Base-by-base conservation (phyloP, 140 eudicot genomes). In the Oenanthe javanica region DNA sequence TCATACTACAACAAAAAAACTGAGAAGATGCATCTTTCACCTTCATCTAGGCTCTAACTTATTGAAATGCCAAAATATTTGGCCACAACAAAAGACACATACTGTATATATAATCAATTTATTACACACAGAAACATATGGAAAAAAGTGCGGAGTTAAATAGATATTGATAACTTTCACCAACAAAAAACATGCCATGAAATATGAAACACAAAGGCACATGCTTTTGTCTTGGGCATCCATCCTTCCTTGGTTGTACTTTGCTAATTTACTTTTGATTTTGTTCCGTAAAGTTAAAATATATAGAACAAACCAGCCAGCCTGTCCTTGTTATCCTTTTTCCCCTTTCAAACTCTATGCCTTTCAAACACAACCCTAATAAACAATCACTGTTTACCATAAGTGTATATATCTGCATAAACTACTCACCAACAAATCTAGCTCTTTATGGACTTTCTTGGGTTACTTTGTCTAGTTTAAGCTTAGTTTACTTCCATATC, bases 291-390 rank as follows among this genome's bases (percentile, higher is more conserved):
- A 79, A 64, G 76, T 79, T 47, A 72, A 48, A 47, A 46, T 46
- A 74, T 12, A 47, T 25, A 31, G 47, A 63, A 31, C 77, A 77
- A 80, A 83, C 54, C 83, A 83, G 83, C 81, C 69, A 83, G 83
- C 81, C 69, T 87, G 90, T 85, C 88, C 50, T 81, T 85, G 70
- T 87, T 87, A 80, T 77, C 85, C 75, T 80, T 67, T 82, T 67
- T 82, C 46, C 90, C 81, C 85, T 85, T 77, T 85, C 83, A 84
- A 82, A 76, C 84, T 79, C 42, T 81, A 54, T 19, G 47, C 80
- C 63, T 77, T 57, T 66, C 64, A 80, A 84, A 84, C 84, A 87
- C 77, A 87, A 46, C 84, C 84, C 79, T 85, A 82, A 64, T 82
- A 79, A 87, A 77, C 55, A 77, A 80, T 63, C 51, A n/a, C 79